A percentile compares a stretch with the other conserved stretches of the same genome.
These are phyloP conservation scores for Cladosporium oxysporum DNA, from an alignment of 2,329 filamentous ascomycete genomes.

Conservation along the genomic window DNA sequence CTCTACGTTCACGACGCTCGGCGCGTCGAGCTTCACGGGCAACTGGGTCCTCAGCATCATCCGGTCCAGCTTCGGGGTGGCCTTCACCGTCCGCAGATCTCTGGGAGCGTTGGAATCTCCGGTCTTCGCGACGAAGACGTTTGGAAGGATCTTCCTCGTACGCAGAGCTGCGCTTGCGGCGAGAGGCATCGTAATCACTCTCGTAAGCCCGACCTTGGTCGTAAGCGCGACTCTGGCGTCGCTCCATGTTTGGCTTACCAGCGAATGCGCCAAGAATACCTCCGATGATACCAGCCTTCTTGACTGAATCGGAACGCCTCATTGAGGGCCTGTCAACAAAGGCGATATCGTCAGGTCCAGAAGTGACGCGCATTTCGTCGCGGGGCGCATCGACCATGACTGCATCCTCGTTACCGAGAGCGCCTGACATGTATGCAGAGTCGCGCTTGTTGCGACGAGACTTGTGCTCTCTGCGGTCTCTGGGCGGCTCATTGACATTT, in stretches of 20 bases:
- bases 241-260: slow-evolving; percentile 32
- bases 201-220: slow-evolving; percentile 37
- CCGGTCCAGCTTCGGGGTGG: slow-evolving; percentile 30
- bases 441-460: slow-evolving; percentile 46
- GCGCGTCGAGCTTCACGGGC: slow-evolving; percentile 35
- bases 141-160: slow-evolving; percentile 39
- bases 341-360: slow-evolving; percentile 53
- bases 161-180: slow-evolving; percentile 36
- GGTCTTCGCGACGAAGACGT: slow-evolving; percentile 40
- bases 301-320: slow-evolving; percentile 63
- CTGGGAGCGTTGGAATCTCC: slow-evolving; percentile 37
- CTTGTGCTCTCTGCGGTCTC: slow-evolving; percentile 36
- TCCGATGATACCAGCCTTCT: slow-evolving; percentile 58
- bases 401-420: slow-evolving; percentile 44
- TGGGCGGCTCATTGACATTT: slow-evolving; percentile 32
- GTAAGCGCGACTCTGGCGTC: slow-evolving; percentile 35
- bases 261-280: slow-evolving; percentile 50
- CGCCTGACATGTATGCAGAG: slow-evolving; percentile 41
- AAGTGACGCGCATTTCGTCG: slow-evolving; percentile 46
- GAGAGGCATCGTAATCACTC: slow-evolving; percentile 35
- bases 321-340: slow-evolving; percentile 56
- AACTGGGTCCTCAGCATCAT: slow-evolving; percentile 34
- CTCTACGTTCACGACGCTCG: slow-evolving; percentile 38
- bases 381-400: slow-evolving; percentile 44
- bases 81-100: slow-evolving; percentile 35